phyloP scores from a whole-genome alignment of 805 yeast species.

The Saccharomycopsis sp. region DNA sequence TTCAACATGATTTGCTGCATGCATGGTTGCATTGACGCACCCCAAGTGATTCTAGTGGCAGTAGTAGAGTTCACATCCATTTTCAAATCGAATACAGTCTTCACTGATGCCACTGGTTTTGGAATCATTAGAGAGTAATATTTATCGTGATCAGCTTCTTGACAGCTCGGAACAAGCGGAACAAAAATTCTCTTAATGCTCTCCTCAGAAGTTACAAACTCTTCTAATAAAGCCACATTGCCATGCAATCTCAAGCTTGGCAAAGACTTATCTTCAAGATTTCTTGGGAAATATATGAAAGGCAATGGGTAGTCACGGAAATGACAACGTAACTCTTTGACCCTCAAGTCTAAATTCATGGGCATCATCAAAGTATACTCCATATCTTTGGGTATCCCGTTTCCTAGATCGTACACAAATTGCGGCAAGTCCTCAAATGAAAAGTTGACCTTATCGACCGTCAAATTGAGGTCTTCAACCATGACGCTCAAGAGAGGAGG shows the following conservation, averaged over 20 bases:
- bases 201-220: constrained; percentile 40
- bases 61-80: constrained; percentile 46
- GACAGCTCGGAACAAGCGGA: constrained; percentile 49
- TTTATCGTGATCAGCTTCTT: constrained; percentile 31
- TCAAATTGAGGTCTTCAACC: constrained; percentile 43
- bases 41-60: constrained; percentile 75
- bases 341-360: constrained; percentile 43
- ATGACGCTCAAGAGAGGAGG: constrained; percentile 50
- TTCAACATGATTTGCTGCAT: constrained; percentile 72
- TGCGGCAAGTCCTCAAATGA: constrained; percentile 46
- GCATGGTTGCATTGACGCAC: constrained; percentile 76
- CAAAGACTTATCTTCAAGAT: constrained; percentile 28
- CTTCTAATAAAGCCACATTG: constrained; percentile 64
- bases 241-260: constrained; percentile 42
- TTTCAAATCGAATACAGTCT: constrained; percentile 56
- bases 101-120: constrained; percentile 70
- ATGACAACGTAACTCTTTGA: constrained; percentile 61
- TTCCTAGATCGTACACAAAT: constrained; percentile 69
- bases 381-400: constrained; percentile 72
- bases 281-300: constrained; percentile 60
- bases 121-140: constrained; percentile 58
- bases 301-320: constrained; percentile 86
- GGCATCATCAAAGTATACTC: constrained; percentile 67
- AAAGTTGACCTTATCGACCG: constrained; percentile 43
- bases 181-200: constrained; percentile 56